Evolutionary conservation across 2,329 filamentous ascomycete species (phyloP).

Genomic region (Phaeosphaeria sp.): DNA sequence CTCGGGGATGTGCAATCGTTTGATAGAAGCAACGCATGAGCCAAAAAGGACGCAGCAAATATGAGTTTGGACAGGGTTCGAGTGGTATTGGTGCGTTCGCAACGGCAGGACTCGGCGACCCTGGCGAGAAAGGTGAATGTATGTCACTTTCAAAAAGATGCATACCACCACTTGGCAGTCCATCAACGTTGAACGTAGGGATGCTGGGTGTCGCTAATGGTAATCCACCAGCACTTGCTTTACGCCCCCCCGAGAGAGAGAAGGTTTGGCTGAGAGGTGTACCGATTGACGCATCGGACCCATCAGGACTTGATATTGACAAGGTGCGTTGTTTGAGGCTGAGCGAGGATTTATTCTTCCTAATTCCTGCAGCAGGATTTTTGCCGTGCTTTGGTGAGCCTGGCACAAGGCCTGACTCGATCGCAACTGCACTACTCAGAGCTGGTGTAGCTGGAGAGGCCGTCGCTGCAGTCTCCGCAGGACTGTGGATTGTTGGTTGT

Average conservation of each 20-base stretch:
- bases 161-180: constrained; percentile 69
- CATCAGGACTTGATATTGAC: constrained; percentile 67
- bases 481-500: constrained; percentile 46
- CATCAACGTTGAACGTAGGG: constrained; percentile 64
- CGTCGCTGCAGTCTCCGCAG: constrained; percentile 50
- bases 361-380: constrained; percentile 41
- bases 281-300: constrained; percentile 71
- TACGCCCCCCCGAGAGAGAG: constrained; percentile 53
- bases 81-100: constrained; percentile 75
- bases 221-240: constrained; percentile 63
- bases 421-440: constrained; percentile 49
- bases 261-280: constrained; percentile 78
- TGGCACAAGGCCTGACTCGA: constrained; percentile 50
- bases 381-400: constrained; percentile 45
- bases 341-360: constrained; percentile 60
- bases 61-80: constrained; percentile 89
- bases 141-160: constrained; percentile 86
- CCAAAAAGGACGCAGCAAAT: constrained; percentile 94
- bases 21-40: constrained; percentile 94
- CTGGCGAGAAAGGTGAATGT: constrained; percentile 68
- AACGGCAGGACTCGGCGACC: constrained; percentile 68
- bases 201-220: constrained; percentile 73
- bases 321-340: constrained; percentile 78
- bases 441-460: constrained; percentile 48
- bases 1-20: constrained; percentile 87